These are phyloP conservation scores for Clarireedia hainanense DNA, from an alignment of 2,329 filamentous ascomycete species.

Conservation along the genomic window DNA sequence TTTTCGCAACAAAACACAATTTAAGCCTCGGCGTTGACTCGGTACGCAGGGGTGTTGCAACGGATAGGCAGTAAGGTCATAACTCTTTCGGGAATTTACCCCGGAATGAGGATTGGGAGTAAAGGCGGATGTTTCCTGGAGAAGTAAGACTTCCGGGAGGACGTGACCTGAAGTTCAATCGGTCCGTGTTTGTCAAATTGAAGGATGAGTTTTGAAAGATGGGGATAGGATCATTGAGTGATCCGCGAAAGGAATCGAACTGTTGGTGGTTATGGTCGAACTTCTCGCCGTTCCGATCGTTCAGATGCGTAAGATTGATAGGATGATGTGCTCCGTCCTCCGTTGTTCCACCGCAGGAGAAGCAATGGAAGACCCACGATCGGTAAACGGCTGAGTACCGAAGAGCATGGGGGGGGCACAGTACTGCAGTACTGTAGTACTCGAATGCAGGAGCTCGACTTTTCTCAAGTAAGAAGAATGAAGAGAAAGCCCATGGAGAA, in stretches of 20 bases:
- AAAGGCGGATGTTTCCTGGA: conserved; percentile 13
- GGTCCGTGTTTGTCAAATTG: background rate
- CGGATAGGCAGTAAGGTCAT: background rate
- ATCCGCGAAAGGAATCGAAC: background rate
- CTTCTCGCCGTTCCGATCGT: too few species aligned
- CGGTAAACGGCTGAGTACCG: background rate
- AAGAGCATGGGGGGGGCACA: background rate
- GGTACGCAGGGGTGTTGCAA: too few species aligned
- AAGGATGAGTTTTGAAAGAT: background rate
- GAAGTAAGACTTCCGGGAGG: conserved; percentile 7
- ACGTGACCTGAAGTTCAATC: background rate
- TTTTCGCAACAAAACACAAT: background rate
- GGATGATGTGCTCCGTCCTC: background rate
- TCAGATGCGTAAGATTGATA: background rate
- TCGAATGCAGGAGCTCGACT: background rate
- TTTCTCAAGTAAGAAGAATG: background rate
- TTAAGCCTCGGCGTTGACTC: background rate
- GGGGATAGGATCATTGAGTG: background rate
- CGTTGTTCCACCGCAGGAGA: background rate
- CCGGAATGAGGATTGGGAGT: conserved; percentile 14
- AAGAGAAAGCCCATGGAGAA: too few species aligned
- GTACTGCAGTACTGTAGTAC: background rate
- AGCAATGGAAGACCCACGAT: background rate
- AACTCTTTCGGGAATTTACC: conserved; percentile 7
- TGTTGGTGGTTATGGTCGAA: too few species aligned